phyloP scores from a whole-genome alignment of 495 filamentous ascomycete species.

The Lepraria neglecta region DNA sequence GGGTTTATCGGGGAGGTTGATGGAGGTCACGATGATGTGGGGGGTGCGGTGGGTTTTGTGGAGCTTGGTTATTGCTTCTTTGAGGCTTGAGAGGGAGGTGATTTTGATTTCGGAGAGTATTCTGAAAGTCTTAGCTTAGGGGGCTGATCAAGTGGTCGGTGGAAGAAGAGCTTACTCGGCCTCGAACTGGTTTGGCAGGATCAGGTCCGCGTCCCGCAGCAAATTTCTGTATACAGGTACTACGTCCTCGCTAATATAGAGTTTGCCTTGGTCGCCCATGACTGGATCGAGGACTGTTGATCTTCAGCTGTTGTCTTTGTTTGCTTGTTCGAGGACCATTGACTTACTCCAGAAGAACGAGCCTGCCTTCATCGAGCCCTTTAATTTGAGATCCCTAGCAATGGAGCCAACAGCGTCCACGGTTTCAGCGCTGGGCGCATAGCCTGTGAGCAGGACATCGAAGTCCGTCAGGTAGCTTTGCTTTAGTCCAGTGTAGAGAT shows the following conservation, averaged over 20 bases:
- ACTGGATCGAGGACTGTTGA: constrained; percentile 81
- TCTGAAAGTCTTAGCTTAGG: constrained; percentile 39
- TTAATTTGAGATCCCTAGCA: constrained; percentile 67
- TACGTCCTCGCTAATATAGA: constrained; percentile 86
- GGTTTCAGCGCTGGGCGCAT: constrained; percentile 76
- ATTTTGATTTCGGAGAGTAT: constrained; percentile 78
- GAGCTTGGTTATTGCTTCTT: constrained; percentile 64
- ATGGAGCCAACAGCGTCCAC: constrained; percentile 81
- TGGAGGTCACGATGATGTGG: constrained; percentile 88
- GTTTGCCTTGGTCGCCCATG: constrained; percentile 88
- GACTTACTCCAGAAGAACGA: constrained; percentile 81
- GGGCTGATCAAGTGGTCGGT: neutral
- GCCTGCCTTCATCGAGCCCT: constrained; percentile 56
- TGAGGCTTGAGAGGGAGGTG: constrained; percentile 63
- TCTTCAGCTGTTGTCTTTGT: neutral
- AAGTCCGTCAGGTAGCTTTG: constrained; percentile 78
- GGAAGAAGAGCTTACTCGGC: constrained; percentile 59
- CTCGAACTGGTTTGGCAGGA: constrained; percentile 95
- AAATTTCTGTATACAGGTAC: constrained; percentile 83
- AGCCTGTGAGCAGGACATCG: constrained; percentile 88
- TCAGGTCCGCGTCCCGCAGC: constrained; percentile 75
- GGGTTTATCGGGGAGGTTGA: constrained; percentile 46
- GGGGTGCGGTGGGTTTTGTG: constrained; percentile 73
- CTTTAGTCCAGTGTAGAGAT: constrained; percentile 77
- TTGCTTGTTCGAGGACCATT: neutral